Percentiles rank a stretch among this genome's conserved stretches.
These are phyloP conservation scores for Geosmithia flava DNA, from an alignment of 2,329 filamentous ascomycete species.

Conservation along the genomic window DNA sequence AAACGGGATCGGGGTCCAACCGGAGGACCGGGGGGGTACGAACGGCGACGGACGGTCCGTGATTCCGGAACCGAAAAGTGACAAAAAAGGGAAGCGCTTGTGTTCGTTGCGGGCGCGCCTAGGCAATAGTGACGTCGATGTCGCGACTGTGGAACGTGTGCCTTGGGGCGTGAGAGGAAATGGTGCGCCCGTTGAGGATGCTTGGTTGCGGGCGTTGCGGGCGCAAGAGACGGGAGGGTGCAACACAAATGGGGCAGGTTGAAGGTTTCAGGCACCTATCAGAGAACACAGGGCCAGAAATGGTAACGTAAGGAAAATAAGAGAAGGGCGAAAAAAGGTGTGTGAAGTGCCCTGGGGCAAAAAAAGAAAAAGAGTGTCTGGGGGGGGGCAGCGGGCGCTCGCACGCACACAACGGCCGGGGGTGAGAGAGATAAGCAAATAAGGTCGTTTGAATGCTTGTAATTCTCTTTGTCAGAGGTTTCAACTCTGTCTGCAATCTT, in stretches of 20 bases:
- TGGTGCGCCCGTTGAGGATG: constrained; percentile 21
- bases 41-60: background rate
- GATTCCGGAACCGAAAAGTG: background rate
- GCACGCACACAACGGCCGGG: background rate
- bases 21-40: background rate
- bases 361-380: no score
- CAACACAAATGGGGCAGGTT: constrained; percentile 9
- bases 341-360: background rate
- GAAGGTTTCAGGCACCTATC: constrained; percentile 15
- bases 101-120: background rate
- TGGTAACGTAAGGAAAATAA: constrained; percentile 4
- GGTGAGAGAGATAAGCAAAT: background rate
- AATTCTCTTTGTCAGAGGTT: constrained; percentile 4
- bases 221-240: constrained; percentile 17
- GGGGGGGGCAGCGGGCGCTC: constrained; percentile 1
- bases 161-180: constrained; percentile 11
- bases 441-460: constrained; percentile 8
- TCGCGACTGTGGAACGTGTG: constrained; percentile 2
- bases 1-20: constrained; percentile 9
- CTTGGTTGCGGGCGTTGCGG: constrained; percentile 19
- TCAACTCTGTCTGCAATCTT: constrained; percentile 3
- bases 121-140: constrained; percentile 3
- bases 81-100: background rate
- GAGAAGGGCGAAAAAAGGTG: constrained; percentile 1
- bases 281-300: constrained; percentile 4